phyloP scores from a whole-genome alignment of 371 early-diverging fungal species.

The Mucor ambiguus region DNA sequence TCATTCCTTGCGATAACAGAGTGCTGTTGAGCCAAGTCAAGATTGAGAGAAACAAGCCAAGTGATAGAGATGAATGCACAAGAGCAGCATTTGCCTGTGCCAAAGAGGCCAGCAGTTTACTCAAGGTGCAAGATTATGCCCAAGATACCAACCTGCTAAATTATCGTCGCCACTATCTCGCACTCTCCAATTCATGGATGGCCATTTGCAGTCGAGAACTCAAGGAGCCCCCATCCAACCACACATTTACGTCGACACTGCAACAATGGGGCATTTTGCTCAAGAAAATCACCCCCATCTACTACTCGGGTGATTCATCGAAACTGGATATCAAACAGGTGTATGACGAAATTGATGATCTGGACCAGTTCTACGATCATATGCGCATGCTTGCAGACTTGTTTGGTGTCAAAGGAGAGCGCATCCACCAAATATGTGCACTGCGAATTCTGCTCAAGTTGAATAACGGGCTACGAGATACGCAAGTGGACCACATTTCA shows the following conservation, averaged over 20 bases:
- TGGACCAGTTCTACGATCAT: conserved; percentile 46
- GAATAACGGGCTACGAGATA: conserved; percentile 41
- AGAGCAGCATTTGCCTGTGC: conserved; percentile 26
- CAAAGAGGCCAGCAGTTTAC: conserved; percentile 23
- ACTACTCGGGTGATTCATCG: conserved; percentile 17
- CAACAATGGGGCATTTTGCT: conserved; percentile 62
- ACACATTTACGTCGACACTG: conserved; percentile 54
- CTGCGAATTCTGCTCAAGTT: conserved; percentile 51
- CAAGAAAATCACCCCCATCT: conserved; percentile 28
- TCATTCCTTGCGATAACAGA: neutral
- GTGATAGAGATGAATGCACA: neutral
- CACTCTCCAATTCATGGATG: conserved; percentile 60
- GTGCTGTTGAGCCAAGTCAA: conserved; percentile 26
- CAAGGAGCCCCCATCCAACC: conserved; percentile 15
- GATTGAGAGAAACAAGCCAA: conserved; percentile 22
- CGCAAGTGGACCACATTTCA: conserved; percentile 31
- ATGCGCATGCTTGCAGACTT: conserved; percentile 51
- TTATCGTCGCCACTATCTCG: conserved; percentile 57
- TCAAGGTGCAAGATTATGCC: conserved; percentile 34
- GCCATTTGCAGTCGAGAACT: conserved; percentile 51
- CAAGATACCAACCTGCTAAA: conserved; percentile 43
- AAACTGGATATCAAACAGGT: conserved; percentile 23
- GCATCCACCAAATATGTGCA: conserved; percentile 43
- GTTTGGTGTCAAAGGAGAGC: conserved; percentile 49
- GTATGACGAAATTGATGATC: conserved; percentile 33